These are phyloP conservation scores for Mucor mucedo DNA, from an alignment of 371 early-diverging fungal species.

Conservation along the genomic window DNA sequence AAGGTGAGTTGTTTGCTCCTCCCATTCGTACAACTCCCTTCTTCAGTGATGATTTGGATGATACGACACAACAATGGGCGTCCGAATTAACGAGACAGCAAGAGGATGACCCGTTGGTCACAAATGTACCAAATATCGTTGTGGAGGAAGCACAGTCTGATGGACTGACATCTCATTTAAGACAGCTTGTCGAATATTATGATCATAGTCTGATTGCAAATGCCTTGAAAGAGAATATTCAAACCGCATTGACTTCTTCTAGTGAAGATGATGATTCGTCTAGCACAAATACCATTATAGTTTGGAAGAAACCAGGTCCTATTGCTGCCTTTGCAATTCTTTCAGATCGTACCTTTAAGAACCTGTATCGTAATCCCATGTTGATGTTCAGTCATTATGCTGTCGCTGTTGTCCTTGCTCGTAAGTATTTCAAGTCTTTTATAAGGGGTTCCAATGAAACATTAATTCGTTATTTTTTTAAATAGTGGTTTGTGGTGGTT, in stretches of 20 bases:
- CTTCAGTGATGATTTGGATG: constrained; percentile 34
- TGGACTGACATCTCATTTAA: constrained; percentile 50
- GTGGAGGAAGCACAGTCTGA: constrained; percentile 34
- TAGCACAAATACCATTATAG: constrained; percentile 28
- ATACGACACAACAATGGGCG: constrained; percentile 52
- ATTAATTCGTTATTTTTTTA: too few relatives aligned
- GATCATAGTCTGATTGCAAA: constrained; percentile 47
- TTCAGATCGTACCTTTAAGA: constrained; percentile 82
- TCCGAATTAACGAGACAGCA: constrained; percentile 34
- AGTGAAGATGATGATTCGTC: constrained; percentile 10
- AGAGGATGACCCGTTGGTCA: not conserved
- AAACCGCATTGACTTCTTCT: constrained; percentile 36
- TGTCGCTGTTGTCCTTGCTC: constrained; percentile 72
- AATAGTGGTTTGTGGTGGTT: constrained; percentile 69
- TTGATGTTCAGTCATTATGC: constrained; percentile 85
- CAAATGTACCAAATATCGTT: constrained; percentile 18
- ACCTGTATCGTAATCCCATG: constrained; percentile 87
- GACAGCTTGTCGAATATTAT: constrained; percentile 50
- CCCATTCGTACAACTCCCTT: not conserved
- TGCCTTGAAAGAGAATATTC: constrained; percentile 52
- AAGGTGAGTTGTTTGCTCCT: constrained; percentile 19
- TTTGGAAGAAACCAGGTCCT: constrained; percentile 65
- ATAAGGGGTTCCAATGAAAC: too few relatives aligned
- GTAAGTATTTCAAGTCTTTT: constrained; percentile 34
- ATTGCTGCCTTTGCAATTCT: constrained; percentile 73